Base-by-base conservation (phyloP, 768 basidiomycete species). In the Kwoniella pini region DNA sequence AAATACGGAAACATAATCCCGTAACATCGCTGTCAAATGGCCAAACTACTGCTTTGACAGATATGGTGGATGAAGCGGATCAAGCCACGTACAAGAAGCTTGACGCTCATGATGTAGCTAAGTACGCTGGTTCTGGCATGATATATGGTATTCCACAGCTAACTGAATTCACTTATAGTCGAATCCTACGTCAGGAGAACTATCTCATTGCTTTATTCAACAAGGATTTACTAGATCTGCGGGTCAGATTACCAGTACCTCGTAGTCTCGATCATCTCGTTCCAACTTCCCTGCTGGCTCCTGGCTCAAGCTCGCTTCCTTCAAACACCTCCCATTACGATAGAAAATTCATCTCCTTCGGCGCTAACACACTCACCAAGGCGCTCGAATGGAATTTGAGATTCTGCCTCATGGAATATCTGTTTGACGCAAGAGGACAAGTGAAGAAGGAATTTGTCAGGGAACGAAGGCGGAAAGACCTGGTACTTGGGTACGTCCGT, bases 141-240 rank as follows among this genome's bases (percentile, higher is more conserved):
- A 19, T 12, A 19, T 31, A 17, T 30, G n/a, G 10, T 24, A 0
- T 12, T 4, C 22, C 27, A 50, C 40, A 28, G 15, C 9, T 2
- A 17, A 13, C 46, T 40, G 33, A 65, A 50, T 24, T 6, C n/a
- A 17, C 13, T n/a, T 30, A 24, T 50, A 79, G 77, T 76, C 88
- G 96, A 52, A 97, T 99, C 70, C 85, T 99, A 86, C 85, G 96
- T 30, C 91, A 97, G 77, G 96, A 98, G 75, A 99, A 99, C 79
- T 99, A 98, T 75, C 84, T 99, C 51, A 96, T 98, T 60, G 93
- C 96, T 0, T 79, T 99, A 19, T 96, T 99, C 79, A 99, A 98
- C 81, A 98, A 97, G 77, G 92, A 96, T 64, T 79, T 98, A 4
- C 82, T 99, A 52, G 90, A 99, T 79, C 82, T 98, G 21, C 86